Conservation (phyloP, 257 asterid genomes). For the Marsdenia floribunda region DNA sequence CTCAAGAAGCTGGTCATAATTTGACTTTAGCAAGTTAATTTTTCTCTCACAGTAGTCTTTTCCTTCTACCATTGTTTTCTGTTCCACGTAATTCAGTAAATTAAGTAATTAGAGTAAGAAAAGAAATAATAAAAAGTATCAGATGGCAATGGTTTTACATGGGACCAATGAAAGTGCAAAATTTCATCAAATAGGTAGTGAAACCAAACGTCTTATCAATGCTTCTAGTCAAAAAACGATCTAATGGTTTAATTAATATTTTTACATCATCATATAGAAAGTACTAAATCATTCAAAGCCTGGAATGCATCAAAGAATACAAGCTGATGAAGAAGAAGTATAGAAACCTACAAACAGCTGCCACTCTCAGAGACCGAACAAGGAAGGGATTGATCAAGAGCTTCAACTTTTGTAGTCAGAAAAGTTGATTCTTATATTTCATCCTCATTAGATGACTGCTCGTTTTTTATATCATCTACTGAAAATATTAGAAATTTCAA, state of each 20-base stretch:
- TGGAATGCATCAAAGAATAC: neutral
- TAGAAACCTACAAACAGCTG: neutral
- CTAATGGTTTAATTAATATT: neutral
- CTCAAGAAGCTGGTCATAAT: slow-evolving; percentile 92
- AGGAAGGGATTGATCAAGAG: neutral
- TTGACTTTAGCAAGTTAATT: slow-evolving; percentile 80
- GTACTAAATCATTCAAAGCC: neutral
- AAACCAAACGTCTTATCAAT: neutral
- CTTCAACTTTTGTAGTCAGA: neutral
- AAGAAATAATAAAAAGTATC: neutral
- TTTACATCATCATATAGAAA: neutral
- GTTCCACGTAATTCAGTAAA: slow-evolving; percentile 16
- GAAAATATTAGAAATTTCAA: neutral
- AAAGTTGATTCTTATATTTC: neutral
- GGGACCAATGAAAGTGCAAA: neutral
- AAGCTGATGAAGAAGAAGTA: neutral
- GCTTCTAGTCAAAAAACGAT: neutral
- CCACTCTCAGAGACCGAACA: neutral
- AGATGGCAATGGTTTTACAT: too few relatives aligned
- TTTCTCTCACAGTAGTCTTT: slow-evolving; percentile 92
- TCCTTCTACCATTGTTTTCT: slow-evolving; percentile 94
- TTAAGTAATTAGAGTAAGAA: neutral
- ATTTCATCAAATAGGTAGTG: neutral
- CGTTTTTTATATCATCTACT: neutral
- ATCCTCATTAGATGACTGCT: neutral